Conservation (phyloP, 306 rosid genomes). For the Rubus parviflorus region DNA sequence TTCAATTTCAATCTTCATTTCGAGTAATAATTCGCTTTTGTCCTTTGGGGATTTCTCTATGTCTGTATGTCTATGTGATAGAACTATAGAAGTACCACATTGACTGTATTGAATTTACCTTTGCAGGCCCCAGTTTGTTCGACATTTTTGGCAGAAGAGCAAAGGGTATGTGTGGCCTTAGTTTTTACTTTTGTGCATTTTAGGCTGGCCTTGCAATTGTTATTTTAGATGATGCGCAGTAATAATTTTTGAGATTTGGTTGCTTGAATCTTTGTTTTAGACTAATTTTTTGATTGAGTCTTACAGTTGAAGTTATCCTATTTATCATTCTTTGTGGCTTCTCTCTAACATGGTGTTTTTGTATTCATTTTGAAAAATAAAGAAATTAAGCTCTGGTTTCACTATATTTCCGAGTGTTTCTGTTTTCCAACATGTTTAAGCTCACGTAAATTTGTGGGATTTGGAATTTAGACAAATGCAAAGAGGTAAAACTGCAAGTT, state of each 20-base stretch:
- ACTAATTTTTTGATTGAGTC: too few relatives aligned
- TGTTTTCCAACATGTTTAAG: neutral
- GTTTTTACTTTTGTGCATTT: neutral
- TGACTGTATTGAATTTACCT: neutral
- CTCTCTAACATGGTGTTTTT: neutral
- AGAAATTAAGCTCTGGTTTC: neutral
- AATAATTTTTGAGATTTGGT: too few relatives aligned
- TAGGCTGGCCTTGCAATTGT: neutral
- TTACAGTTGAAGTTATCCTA: too few relatives aligned
- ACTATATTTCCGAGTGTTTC: neutral
- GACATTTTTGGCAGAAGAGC: neutral
- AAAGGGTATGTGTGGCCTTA: neutral
- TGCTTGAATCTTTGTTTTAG: neutral
- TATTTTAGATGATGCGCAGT: neutral
- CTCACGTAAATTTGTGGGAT: neutral
- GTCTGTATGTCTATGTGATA: too few relatives aligned
- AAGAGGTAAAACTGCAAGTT: neutral
- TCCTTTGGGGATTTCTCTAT: too few relatives aligned
- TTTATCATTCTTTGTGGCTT: neutral
- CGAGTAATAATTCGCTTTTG: too few relatives aligned
- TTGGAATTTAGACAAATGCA: neutral
- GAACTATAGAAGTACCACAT: too few relatives aligned
- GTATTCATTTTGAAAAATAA: too few relatives aligned
- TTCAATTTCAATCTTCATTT: neutral
- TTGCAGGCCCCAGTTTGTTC: neutral